Conservation (phyloP, 2,329 filamentous ascomycete genomes). For the Aspergillus quadricinctus region DNA sequence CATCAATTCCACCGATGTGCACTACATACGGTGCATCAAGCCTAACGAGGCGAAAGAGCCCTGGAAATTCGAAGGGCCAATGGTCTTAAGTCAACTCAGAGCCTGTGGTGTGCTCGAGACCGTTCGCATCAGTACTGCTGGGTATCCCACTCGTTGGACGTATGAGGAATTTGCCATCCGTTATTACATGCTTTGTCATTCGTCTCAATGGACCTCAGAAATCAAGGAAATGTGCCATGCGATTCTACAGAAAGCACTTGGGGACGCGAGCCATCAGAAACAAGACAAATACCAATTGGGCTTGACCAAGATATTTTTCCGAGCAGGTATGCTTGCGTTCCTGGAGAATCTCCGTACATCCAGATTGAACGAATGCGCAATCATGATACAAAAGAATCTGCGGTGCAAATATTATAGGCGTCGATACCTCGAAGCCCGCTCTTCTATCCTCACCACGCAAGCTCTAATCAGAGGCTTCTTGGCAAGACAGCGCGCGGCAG, state of each 20-base stretch:
- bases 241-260: constrained; percentile 84
- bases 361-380: constrained; percentile 85
- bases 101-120: constrained; percentile 99
- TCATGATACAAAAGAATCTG: constrained; percentile 98
- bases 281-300: constrained; percentile 96
- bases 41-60: constrained; percentile 94
- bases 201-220: constrained; percentile 84
- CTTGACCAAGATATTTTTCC: constrained; percentile 98
- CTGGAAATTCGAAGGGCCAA: constrained; percentile 97
- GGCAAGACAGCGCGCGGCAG: constrained; percentile 71
- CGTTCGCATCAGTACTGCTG: constrained; percentile 93
- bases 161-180: constrained; percentile 97
- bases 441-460: constrained; percentile 76
- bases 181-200: constrained; percentile 97
- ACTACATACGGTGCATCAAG: constrained; percentile 99
- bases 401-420: constrained; percentile 92
- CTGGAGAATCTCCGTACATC: constrained; percentile 89
- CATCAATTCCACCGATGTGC: constrained; percentile 95
- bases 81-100: constrained; percentile 95
- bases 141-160: constrained; percentile 96
- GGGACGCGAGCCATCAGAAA: constrained; percentile 67
- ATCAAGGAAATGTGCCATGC: constrained; percentile 91
- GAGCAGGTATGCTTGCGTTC: constrained; percentile 97
- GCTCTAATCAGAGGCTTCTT: constrained; percentile 71
- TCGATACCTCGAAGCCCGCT: constrained; percentile 80